Percentiles rank a stretch among this genome's conserved stretches.
Conservation (phyloP, 768 basidiomycete species). For the Postia placenta region DNA sequence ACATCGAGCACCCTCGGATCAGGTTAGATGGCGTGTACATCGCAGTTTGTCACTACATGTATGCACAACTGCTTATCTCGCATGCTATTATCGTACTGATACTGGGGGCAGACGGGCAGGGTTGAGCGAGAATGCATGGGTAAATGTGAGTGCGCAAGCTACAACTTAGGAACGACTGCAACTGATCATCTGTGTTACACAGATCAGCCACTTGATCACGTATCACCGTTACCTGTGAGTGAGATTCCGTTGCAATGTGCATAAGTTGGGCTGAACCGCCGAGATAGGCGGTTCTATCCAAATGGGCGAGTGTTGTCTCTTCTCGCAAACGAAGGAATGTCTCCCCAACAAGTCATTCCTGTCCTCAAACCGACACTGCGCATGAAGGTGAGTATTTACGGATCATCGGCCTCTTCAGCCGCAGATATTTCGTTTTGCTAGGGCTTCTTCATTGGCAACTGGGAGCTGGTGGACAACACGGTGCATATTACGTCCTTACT, state of each 20-base stretch:
- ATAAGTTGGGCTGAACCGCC: not conserved
- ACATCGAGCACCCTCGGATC: conserved; percentile 79
- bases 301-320: conserved; percentile 84
- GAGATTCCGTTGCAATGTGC: conserved; percentile 1
- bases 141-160: conserved; percentile 51
- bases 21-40: conserved; percentile 89
- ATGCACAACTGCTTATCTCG: conserved; percentile 21
- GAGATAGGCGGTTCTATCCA: conserved; percentile 73
- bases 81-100: conserved; percentile 7
- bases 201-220: conserved; percentile 83
- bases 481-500: conserved; percentile 60
- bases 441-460: conserved; percentile 70
- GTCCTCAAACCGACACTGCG: conserved; percentile 69
- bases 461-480: conserved; percentile 59
- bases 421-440: conserved; percentile 22
- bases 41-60: conserved; percentile 86
- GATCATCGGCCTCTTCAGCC: not conserved
- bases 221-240: conserved; percentile 88
- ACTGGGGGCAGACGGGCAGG: conserved; percentile 53
- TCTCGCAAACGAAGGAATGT: conserved; percentile 71
- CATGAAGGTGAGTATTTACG: conserved; percentile 52
- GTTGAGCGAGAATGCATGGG: conserved; percentile 80
- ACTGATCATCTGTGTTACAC: conserved; percentile 7
- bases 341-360: conserved; percentile 69
- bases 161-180: not conserved